phyloP scores from a whole-genome alignment of 768 basidiomycete species.

The Tremella fuciformis region DNA sequence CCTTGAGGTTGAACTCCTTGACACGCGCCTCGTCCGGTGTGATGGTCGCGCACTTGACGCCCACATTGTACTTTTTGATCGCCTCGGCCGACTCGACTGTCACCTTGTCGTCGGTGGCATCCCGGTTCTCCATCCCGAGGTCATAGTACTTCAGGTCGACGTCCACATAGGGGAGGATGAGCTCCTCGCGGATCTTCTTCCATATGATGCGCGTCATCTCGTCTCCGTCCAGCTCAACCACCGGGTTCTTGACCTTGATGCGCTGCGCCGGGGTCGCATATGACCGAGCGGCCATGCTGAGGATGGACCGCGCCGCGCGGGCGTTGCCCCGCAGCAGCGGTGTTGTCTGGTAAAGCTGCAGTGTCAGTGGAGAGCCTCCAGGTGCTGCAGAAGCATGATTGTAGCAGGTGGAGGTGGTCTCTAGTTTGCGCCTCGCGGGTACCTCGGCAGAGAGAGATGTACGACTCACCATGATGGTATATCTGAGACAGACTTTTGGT shows the following conservation, averaged over 20 bases:
- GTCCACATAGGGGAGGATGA: constrained; percentile 91
- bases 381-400: no score
- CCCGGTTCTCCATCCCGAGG: constrained; percentile 89
- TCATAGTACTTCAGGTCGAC: constrained; percentile 98
- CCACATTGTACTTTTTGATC: constrained; percentile 88
- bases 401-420: no score
- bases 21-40: constrained; percentile 97
- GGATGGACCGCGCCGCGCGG: background rate
- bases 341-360: no score
- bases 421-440: no score
- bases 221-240: constrained; percentile 94
- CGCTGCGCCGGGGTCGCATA: constrained; percentile 39
- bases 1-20: constrained; percentile 93
- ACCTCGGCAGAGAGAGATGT: no score
- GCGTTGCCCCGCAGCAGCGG: no score
- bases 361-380: no score
- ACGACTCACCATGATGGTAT: no score
- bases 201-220: constrained; percentile 99
- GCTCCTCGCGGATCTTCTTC: constrained; percentile 96
- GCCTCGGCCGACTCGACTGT: constrained; percentile 92
- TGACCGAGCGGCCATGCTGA: constrained; percentile 25
- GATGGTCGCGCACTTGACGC: constrained; percentile 99
- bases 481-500: no score
- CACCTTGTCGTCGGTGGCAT: constrained; percentile 87
- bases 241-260: constrained; percentile 79